Conservation (phyloP, 371 early-diverging fungal species). For the Syncephalastrum contaminatum region DNA sequence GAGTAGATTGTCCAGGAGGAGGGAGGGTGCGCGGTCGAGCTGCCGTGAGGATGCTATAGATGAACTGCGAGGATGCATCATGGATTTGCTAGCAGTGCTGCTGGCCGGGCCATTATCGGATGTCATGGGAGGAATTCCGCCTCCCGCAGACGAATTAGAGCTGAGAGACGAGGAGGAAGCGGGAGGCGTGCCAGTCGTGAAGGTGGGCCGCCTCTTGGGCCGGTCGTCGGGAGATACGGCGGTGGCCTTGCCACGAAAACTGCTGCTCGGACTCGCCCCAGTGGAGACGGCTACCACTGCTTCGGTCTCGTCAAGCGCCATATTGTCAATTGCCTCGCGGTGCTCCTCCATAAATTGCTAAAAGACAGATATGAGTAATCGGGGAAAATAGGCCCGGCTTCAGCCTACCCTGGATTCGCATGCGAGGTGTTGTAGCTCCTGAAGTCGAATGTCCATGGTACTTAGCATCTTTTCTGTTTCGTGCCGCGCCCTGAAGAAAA, state of each 20-base stretch:
- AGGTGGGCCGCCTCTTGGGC: slow-evolving; percentile 2
- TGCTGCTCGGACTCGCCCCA: slow-evolving; percentile 5
- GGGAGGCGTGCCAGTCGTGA: slow-evolving; percentile 4
- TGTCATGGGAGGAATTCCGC: background rate
- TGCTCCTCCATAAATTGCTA: slow-evolving; percentile 20
- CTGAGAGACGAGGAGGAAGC: slow-evolving; percentile 13
- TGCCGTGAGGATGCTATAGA: slow-evolving; percentile 1
- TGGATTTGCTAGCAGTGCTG: too few species aligned
- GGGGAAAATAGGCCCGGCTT: background rate
- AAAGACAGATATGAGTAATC: background rate
- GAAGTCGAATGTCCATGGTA: slow-evolving; percentile 11
- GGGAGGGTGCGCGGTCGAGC: slow-evolving; percentile 14
- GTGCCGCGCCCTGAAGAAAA: too few species aligned
- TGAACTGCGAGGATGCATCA: too few species aligned
- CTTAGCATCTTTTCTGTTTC: slow-evolving; percentile 1
- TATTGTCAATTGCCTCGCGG: slow-evolving; percentile 10
- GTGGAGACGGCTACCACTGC: background rate
- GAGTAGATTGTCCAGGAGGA: slow-evolving; percentile 17
- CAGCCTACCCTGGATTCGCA: slow-evolving; percentile 16
- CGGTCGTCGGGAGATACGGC: background rate
- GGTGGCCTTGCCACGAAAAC: slow-evolving; percentile 5
- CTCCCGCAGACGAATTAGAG: background rate
- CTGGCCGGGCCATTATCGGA: too few species aligned
- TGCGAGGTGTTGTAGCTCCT: slow-evolving; percentile 10
- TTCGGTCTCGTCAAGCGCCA: slow-evolving; percentile 16